phyloP scores from a whole-genome alignment of 306 rosid genomes.

The Begonia loranthoides region DNA sequence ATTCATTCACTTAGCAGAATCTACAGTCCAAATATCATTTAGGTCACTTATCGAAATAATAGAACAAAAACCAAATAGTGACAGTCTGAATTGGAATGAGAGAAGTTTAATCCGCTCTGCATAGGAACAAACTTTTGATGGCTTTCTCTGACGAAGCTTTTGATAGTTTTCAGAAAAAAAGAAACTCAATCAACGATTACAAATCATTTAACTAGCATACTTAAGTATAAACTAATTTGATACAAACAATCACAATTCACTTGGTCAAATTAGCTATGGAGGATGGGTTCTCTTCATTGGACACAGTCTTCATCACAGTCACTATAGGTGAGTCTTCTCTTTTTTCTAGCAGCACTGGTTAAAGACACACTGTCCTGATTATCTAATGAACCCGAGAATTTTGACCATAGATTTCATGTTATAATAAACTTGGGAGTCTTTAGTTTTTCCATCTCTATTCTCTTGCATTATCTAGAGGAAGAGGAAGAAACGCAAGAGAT shows the following conservation, averaged over 20 bases:
- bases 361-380: slow-evolving; percentile 32
- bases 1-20: too few species aligned
- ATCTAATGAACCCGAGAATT: slow-evolving; percentile 25
- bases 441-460: slow-evolving; percentile 22
- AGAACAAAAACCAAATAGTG: too few species aligned
- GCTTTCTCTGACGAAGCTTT: too few species aligned
- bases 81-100: too few species aligned
- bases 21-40: too few species aligned
- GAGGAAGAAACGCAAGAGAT: too few species aligned
- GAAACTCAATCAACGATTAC: slow-evolving; percentile 28
- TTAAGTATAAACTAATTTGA: too few species aligned
- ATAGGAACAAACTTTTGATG: too few species aligned
- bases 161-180: slow-evolving; percentile 18
- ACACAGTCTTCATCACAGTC: slow-evolving; percentile 29
- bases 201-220: slow-evolving; percentile 18
- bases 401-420: slow-evolving; percentile 16
- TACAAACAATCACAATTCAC: slow-evolving; percentile 30
- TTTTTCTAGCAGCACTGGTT: slow-evolving; percentile 28
- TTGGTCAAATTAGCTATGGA: slow-evolving; percentile 31
- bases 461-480: too few species aligned
- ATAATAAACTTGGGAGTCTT: slow-evolving; percentile 36
- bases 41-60: too few species aligned
- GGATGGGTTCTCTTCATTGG: slow-evolving; percentile 28
- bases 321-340: slow-evolving; percentile 63
- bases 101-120: too few species aligned